These are phyloP conservation scores for Anethum foeniculum DNA, from an alignment of 140 eudicot genomes.

Conservation along the genomic window DNA sequence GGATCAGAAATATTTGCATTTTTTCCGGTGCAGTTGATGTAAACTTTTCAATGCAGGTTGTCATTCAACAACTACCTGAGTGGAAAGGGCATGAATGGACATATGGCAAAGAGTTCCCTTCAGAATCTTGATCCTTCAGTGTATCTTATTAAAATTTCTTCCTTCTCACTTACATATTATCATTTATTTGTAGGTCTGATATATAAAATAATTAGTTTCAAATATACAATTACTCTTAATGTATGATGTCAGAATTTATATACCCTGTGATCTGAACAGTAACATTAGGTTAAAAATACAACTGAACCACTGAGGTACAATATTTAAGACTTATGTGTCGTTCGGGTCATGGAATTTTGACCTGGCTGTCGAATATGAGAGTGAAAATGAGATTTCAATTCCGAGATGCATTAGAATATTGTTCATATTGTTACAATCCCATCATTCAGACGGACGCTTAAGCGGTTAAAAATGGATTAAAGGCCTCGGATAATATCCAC, in stretches of 20 bases:
- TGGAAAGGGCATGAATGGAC: constrained; percentile 97
- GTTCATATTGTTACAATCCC: too few relatives aligned
- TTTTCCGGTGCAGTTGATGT: not conserved
- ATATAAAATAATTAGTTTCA: not conserved
- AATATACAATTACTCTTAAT: not conserved
- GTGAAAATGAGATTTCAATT: too few relatives aligned
- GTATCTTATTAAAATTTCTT: not conserved
- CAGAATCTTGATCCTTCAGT: constrained; percentile 22
- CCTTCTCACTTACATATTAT: not conserved
- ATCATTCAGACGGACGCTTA: too few relatives aligned
- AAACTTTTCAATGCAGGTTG: constrained; percentile 38
- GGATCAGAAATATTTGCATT: not conserved
- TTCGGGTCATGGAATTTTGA: too few relatives aligned
- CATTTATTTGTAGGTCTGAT: not conserved
- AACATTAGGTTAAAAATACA: too few relatives aligned
- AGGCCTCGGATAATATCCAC: too few relatives aligned
- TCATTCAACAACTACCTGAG: constrained; percentile 84
- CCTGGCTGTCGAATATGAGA: too few relatives aligned
- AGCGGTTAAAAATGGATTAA: too few relatives aligned
- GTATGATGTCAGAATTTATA: not conserved
- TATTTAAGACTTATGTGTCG: too few relatives aligned
- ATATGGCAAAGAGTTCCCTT: constrained; percentile 50
- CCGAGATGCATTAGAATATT: too few relatives aligned
- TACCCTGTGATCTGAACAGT: not conserved
- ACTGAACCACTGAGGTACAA: too few relatives aligned